Conservation (phyloP, 2,329 filamentous ascomycete species). For the Talaromyces rugulosus region DNA sequence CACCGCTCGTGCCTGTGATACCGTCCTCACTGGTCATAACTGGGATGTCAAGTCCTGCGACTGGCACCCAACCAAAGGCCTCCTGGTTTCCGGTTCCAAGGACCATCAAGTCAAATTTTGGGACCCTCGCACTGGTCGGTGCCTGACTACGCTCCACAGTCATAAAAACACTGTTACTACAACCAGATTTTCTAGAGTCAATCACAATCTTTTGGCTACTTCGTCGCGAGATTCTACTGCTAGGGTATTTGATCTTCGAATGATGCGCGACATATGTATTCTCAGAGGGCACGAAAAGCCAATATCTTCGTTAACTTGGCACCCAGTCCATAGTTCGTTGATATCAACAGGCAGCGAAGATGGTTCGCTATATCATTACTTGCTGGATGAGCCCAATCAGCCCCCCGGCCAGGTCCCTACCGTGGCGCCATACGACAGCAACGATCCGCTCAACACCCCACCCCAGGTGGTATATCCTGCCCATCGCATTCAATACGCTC, state of each 20-base stretch:
- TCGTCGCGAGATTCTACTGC: constrained; percentile 91
- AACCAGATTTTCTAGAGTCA: constrained; percentile 81
- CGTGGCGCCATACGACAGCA: constrained; percentile 77
- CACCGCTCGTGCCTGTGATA: constrained; percentile 76
- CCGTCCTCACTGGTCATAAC: constrained; percentile 82
- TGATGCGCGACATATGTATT: constrained; percentile 96
- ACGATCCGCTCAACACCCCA: constrained; percentile 73
- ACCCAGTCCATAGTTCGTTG: constrained; percentile 84
- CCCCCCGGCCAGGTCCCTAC: constrained; percentile 68
- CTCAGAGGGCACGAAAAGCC: constrained; percentile 95
- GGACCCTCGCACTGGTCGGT: constrained; percentile 89
- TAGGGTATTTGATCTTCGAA: constrained; percentile 87
- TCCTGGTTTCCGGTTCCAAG: constrained; percentile 94
- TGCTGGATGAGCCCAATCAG: constrained; percentile 91
- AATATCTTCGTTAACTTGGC: constrained; percentile 87
- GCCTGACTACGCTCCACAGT: constrained; percentile 87
- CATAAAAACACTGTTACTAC: constrained; percentile 98
- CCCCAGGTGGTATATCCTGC: constrained; percentile 90
- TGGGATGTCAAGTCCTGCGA: constrained; percentile 98
- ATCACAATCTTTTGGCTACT: constrained; percentile 81
- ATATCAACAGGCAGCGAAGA: constrained; percentile 88
- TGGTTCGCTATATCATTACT: constrained; percentile 85
- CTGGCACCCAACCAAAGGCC: constrained; percentile 93
- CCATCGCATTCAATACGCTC: constrained; percentile 79
- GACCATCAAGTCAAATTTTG: constrained; percentile 96